Evolutionary conservation across 495 filamentous ascomycete species (phyloP).

Genomic region (Darksidea phi): DNA sequence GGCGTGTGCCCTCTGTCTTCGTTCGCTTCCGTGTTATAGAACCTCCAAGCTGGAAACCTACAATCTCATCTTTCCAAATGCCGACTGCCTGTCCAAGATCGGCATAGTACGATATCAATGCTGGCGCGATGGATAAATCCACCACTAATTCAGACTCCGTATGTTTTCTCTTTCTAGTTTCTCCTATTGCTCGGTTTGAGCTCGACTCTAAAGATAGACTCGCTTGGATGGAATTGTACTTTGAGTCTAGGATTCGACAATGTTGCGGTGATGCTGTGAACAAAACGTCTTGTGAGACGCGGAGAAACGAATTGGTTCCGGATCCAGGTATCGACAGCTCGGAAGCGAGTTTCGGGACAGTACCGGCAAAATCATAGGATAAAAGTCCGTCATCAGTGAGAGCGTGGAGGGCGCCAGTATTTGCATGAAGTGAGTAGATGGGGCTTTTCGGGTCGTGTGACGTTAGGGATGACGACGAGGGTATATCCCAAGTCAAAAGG

Average conservation of each 20-base stretch:
- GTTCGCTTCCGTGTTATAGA: conserved; percentile 25
- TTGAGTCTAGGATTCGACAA: conserved; percentile 42
- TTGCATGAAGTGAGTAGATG: conserved; percentile 54
- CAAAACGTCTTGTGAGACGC: conserved; percentile 39
- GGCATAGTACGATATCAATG: conserved; percentile 30
- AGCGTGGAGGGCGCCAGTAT: conserved; percentile 56
- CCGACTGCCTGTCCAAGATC: conserved; percentile 39
- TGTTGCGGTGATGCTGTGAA: conserved; percentile 30
- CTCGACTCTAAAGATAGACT: conserved; percentile 14
- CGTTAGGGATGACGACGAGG: background rate
- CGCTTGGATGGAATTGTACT: conserved; percentile 41
- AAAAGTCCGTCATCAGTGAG: conserved; percentile 47
- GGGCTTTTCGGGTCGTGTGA: background rate
- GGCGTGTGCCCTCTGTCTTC: conserved; percentile 15
- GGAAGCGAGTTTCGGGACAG: conserved; percentile 45
- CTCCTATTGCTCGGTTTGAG: background rate
- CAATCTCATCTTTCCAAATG: conserved; percentile 31
- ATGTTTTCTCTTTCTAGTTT: conserved; percentile 37
- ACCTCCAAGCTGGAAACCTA: conserved; percentile 39
- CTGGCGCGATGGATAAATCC: background rate
- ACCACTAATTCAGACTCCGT: background rate
- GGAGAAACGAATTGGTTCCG: conserved; percentile 45
- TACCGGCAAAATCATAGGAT: conserved; percentile 53
- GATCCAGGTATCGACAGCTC: conserved; percentile 12
- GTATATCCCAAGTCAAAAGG: conserved; percentile 30